Evolutionary conservation across 768 basidiomycete species (phyloP), one percentile per base, ranked within the genome.

Genomic region (Paxillus rubicundulus): DNA sequence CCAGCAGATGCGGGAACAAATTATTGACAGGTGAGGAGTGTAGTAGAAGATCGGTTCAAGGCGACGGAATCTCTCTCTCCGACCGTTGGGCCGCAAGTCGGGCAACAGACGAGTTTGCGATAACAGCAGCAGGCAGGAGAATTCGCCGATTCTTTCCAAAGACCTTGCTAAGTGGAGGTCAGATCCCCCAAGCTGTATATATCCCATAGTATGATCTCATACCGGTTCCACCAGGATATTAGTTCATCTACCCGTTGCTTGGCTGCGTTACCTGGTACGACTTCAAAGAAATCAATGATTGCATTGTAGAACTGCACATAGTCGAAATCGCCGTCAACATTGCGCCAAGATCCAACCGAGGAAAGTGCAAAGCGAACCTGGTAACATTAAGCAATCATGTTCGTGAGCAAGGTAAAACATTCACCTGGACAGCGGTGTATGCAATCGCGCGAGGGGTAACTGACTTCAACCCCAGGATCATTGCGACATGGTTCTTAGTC

Each of bases 341-440:
- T 40, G 0, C 32, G 24, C 53, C 48, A 50, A 0, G 24, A 45
- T 5, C 21, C 24, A 1, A 9, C 14, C 3, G 48, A 50, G 28
- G 38, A 54, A 12, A 41, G 32, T 20, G 48, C 17, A 36, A 54
- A 54, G n/a, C 9, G 18, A 45, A 54, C 4, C 53, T 50, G 36
- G 2, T 2, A 8, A 2, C 30, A 8, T 32, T 10, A 8, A 32
- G 30, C 30, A 8, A 8, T 8, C 9, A 32, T 2, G 9, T 32
- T 8, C 4, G 30, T 9, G 2, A 32, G 30, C 7, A 32, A 24
- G 2, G 21, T 5, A 24, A 24, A 24, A 5, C 21, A 5, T 5
- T 24, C 9, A 67, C 66, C 46, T 68, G 64, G 4, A 65, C 60
- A 14, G 65, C 57, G 2, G 53, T 50, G 38, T 67, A 67, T 14